Conservation (phyloP, 495 filamentous ascomycete species). For the Neurospora africana region DNA sequence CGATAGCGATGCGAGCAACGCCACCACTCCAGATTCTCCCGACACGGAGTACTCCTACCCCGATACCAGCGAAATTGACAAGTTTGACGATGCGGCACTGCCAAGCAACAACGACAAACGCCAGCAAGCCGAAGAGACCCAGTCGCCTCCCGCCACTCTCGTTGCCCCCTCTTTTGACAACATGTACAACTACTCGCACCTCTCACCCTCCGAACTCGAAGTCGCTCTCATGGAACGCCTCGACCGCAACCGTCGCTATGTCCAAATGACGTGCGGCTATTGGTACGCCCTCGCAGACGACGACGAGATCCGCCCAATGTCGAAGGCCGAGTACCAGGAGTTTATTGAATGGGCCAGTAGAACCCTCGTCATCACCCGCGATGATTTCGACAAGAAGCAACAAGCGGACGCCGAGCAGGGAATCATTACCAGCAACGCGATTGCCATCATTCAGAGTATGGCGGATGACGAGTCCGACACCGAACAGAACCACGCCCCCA, state of each 20-base stretch:
- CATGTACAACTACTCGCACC: neutral
- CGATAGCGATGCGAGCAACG: neutral
- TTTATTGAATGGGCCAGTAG: neutral
- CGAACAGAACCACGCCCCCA: neutral
- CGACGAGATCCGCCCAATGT: neutral
- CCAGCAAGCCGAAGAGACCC: neutral
- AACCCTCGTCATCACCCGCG: neutral
- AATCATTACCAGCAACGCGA: neutral
- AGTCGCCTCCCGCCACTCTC: neutral
- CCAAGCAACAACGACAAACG: neutral
- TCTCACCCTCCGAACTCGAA: neutral
- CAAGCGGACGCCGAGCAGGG: neutral
- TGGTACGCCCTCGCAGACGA: neutral
- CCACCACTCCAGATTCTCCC: neutral
- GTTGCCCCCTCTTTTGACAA: neutral
- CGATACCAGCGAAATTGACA: neutral
- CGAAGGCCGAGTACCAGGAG: neutral
- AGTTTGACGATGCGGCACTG: neutral
- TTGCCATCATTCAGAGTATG: neutral
- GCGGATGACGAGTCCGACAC: neutral
- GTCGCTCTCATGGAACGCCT: neutral
- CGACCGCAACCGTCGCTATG: neutral
- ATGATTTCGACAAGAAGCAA: neutral
- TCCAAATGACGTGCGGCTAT: neutral
- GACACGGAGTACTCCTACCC: neutral